Evolutionary conservation across 2,329 filamentous ascomycete species (phyloP).

Genomic region (Alternaria burnsii): DNA sequence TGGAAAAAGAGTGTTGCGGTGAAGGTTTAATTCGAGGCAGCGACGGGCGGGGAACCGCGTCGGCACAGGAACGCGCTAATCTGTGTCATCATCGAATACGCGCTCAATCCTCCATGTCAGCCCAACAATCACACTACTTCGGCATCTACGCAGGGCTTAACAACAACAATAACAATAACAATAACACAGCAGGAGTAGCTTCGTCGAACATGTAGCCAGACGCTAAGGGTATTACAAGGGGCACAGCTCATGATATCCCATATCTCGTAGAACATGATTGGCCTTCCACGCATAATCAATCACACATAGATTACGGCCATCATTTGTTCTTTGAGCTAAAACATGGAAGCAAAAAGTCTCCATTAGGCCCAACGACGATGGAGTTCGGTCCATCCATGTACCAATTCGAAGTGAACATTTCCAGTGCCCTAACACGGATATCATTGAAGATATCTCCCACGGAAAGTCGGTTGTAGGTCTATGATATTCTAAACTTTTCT

Average conservation of each 20-base stretch:
- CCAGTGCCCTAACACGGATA: too few relatives aligned
- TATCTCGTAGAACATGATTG: not conserved
- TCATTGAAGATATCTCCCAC: too few relatives aligned
- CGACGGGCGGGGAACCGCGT: slow-evolving; percentile 14
- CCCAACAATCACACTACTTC: not conserved
- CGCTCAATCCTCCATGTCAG: not conserved
- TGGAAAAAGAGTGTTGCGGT: slow-evolving; percentile 5
- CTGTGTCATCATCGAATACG: not conserved
- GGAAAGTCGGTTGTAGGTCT: too few relatives aligned
- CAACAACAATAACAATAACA: not conserved
- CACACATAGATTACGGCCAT: not conserved
- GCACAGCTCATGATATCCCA: not conserved
- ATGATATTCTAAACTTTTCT: too few relatives aligned
- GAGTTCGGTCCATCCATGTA: not conserved
- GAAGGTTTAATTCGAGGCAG: not conserved
- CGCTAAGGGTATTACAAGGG: not conserved
- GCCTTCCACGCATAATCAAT: not conserved
- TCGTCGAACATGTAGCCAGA: not conserved
- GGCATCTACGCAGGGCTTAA: not conserved
- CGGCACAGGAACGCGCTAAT: slow-evolving; percentile 5
- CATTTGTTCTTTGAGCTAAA: not conserved
- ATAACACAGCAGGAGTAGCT: not conserved
- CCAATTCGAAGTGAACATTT: not conserved
- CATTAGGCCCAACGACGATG: not conserved
- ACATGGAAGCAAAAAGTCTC: too few relatives aligned